Evolutionary conservation across 208 protist genomes (phyloP), one percentile per base, ranked within the genome.

Genomic region (Trypanosoma lewisi): DNA sequence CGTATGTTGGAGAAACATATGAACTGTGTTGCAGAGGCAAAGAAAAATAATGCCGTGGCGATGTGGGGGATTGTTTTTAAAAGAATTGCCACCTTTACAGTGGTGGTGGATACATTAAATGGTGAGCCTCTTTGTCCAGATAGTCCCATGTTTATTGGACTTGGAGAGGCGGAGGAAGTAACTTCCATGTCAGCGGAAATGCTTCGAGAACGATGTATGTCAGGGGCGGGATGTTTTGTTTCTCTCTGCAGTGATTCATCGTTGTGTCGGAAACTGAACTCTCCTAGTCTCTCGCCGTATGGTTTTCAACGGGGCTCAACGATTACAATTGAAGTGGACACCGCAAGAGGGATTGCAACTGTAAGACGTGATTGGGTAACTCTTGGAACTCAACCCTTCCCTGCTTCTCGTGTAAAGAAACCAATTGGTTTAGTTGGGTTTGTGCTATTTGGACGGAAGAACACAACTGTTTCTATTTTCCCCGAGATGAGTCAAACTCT

Each of bases 301-400:
- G 87, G 87, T 11, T 94, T 96, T 59, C 41, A 75, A 30, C 72
- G 72, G n/a, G 82, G 84, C 4, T 79, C 78, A 19, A 87, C 83
- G 23, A 82, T 96, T 52, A 85, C 80, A 14, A 77, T 96, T 54
- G 77, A 79, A 30, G 78, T 93, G 21, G 77, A 96, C 52, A 31
- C 79, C 14, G 50, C 41, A 16, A 59, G 56, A 21, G 52, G 64
- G n/a, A 73, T 56, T 17, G 77, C 85, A 16, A 78, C 67, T 19
- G 78, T 96, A 47, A 63, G 68, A 30, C 78, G 87, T 12, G 80
- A 96, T 67, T 96, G 90, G 87, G 61, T 94, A 19, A 75, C 77
- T 0, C 73, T 94, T 17, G 87, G 87, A 27, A 81, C 61, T 28
- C 70, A 70, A 19, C 37, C 71, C 7, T 51, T 93, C 41, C 60